phyloP scores from a whole-genome alignment of 2,329 filamentous ascomycete genomes.

The Ceratocystis smalleyi region DNA sequence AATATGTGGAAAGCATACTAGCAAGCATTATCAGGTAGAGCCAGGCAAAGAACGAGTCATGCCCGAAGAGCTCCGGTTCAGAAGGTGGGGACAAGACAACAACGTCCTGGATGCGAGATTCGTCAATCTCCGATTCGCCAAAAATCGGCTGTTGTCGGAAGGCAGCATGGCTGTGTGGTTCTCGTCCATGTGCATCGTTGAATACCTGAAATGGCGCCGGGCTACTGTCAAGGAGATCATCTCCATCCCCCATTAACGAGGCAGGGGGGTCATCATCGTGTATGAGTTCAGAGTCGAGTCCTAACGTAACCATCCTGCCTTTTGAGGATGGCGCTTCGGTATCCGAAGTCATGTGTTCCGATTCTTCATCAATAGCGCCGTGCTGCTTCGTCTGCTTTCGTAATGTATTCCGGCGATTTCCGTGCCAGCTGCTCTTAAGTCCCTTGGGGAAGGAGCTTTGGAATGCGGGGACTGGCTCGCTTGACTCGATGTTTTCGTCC shows the following conservation, averaged over 20 bases:
- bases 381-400: conserved; percentile 12
- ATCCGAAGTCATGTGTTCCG: conserved; percentile 26
- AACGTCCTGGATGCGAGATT: conserved; percentile 21
- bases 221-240: conserved; percentile 32
- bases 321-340: conserved; percentile 24
- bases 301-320: conserved; percentile 72
- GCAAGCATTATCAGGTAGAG: conserved; percentile 75
- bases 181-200: conserved; percentile 8
- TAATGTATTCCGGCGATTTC: conserved; percentile 17
- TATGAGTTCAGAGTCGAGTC: conserved; percentile 53
- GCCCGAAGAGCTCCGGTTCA: conserved; percentile 55
- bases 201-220: conserved; percentile 50
- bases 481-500: conserved; percentile 21
- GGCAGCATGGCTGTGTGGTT: conserved; percentile 21
- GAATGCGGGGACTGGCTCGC: conserved; percentile 12
- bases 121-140: conserved; percentile 35
- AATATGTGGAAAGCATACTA: conserved; percentile 71
- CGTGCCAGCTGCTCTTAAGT: conserved; percentile 51
- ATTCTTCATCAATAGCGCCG: conserved; percentile 28
- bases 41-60: conserved; percentile 86
- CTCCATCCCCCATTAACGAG: conserved; percentile 43
- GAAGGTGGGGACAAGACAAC: conserved; percentile 9
- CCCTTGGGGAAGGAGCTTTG: conserved; percentile 25
- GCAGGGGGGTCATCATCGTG: conserved; percentile 41
- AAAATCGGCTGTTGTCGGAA: conserved; percentile 24